Conservation (phyloP, 1,284 basidiomycete species). For the Tranzscheliella williamsii region DNA sequence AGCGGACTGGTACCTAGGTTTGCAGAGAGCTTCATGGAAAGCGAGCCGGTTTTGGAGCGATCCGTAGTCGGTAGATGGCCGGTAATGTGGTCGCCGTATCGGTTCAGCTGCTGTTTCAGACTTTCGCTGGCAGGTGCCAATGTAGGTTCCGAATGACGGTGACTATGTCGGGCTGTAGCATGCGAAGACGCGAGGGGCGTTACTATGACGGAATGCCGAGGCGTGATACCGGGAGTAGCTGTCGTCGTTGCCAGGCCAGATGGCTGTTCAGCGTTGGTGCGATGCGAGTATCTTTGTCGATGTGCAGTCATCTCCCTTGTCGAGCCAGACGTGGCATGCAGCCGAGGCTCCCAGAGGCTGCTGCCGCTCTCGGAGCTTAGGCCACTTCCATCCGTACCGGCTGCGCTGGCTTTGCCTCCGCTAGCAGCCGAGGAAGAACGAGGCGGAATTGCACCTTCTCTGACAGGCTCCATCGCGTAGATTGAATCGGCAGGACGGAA, state of each 20-base stretch:
- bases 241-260: constrained; percentile 34
- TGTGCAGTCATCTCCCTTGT: neutral
- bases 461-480: constrained; percentile 1
- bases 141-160: constrained; percentile 21
- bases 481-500: constrained; percentile 4
- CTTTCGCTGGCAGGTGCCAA: constrained; percentile 23
- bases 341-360: constrained; percentile 42
- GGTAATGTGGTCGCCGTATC: no score
- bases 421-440: constrained; percentile 35
- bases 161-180: constrained; percentile 3
- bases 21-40: no score
- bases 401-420: constrained; percentile 22
- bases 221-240: constrained; percentile 35
- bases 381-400: constrained; percentile 40
- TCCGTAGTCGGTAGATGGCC: no score
- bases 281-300: neutral
- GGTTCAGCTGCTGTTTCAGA: no score
- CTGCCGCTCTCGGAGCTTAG: constrained; percentile 32
- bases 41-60: no score
- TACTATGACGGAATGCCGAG: constrained; percentile 27
- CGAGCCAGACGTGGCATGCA: constrained; percentile 22
- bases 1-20: constrained; percentile 37
- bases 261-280: neutral
- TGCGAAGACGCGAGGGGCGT: constrained; percentile 6
- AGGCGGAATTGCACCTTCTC: constrained; percentile 3